A percentile compares a stretch with the other conserved stretches of the same genome.
These are phyloP conservation scores for Boletus eberwhitei DNA, from an alignment of 768 basidiomycete genomes.

Conservation along the genomic window DNA sequence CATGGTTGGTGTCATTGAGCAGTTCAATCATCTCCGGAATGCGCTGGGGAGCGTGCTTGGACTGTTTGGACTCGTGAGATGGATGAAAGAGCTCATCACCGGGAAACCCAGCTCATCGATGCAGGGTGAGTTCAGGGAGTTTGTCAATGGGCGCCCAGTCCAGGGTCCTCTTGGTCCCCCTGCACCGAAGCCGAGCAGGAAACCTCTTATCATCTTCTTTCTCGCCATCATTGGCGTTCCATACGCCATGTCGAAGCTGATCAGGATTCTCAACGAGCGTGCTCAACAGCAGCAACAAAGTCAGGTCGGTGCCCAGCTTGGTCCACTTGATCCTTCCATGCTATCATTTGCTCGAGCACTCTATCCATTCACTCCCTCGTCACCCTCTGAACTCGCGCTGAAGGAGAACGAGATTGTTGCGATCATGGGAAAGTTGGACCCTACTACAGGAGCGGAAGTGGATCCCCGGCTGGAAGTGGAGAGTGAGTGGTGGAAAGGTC, in stretches of 20 bases:
- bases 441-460: conserved; percentile 61
- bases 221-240: conserved; percentile 92
- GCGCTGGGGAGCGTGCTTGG: conserved; percentile 93
- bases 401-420: conserved; percentile 93
- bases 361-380: conserved; percentile 73
- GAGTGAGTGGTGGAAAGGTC: conserved; percentile 92
- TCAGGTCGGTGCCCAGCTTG: conserved; percentile 33
- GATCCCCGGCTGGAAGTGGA: conserved; percentile 58
- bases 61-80: conserved; percentile 84
- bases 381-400: conserved; percentile 74
- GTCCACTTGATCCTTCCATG: conserved; percentile 72
- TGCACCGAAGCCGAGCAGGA: conserved; percentile 69
- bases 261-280: conserved; percentile 70
- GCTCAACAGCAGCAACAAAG: conserved; percentile 46
- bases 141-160: conserved; percentile 62
- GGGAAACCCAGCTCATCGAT: conserved; percentile 45
- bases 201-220: conserved; percentile 91
- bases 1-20: conserved; percentile 95
- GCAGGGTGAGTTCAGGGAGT: conserved; percentile 71
- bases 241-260: conserved; percentile 88
- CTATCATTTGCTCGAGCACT: conserved; percentile 82
- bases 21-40: conserved; percentile 86
- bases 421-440: conserved; percentile 77
- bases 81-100: conserved; percentile 67
- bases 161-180: conserved; percentile 42